These are phyloP conservation scores for Diaporthe helianthi DNA, from an alignment of 2,329 filamentous ascomycete species.

Conservation along the genomic window DNA sequence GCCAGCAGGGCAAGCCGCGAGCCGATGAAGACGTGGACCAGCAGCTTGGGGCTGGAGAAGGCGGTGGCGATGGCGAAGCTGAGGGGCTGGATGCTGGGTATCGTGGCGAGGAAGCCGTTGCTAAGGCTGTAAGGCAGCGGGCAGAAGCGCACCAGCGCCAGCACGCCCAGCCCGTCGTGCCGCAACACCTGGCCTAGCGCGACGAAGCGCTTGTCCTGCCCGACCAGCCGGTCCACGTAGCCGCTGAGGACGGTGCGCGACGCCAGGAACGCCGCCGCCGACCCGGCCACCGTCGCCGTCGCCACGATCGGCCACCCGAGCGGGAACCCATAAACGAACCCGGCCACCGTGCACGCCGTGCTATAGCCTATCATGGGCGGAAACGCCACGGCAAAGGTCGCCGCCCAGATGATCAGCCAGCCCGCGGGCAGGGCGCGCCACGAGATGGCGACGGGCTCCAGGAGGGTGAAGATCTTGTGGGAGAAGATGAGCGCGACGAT, in stretches of 20 bases:
- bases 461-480: slow-evolving; percentile 77
- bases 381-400: slow-evolving; percentile 80
- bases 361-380: slow-evolving; percentile 90
- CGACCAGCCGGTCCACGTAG: slow-evolving; percentile 82
- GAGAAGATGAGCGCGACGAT: slow-evolving; percentile 80
- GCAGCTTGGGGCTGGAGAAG: slow-evolving; percentile 78
- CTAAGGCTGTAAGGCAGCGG: slow-evolving; percentile 91
- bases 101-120: slow-evolving; percentile 93
- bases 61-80: slow-evolving; percentile 85
- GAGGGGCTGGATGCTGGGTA: slow-evolving; percentile 81
- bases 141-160: slow-evolving; percentile 91
- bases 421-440: slow-evolving; percentile 79
- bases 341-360: slow-evolving; percentile 65
- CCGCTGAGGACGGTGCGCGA: slow-evolving; percentile 79
- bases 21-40: slow-evolving; percentile 93
- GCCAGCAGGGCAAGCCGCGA: slow-evolving; percentile 81
- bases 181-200: slow-evolving; percentile 88
- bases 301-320: slow-evolving; percentile 84
- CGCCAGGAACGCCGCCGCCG: slow-evolving; percentile 79
- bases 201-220: slow-evolving; percentile 84
- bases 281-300: slow-evolving; percentile 78
- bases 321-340: slow-evolving; percentile 64
- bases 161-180: slow-evolving; percentile 85
- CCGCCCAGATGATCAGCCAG: slow-evolving; percentile 76
- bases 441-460: slow-evolving; percentile 74